Evolutionary conservation across 768 basidiomycete genomes (phyloP).

Genomic region (Lactifluus echinatus): DNA sequence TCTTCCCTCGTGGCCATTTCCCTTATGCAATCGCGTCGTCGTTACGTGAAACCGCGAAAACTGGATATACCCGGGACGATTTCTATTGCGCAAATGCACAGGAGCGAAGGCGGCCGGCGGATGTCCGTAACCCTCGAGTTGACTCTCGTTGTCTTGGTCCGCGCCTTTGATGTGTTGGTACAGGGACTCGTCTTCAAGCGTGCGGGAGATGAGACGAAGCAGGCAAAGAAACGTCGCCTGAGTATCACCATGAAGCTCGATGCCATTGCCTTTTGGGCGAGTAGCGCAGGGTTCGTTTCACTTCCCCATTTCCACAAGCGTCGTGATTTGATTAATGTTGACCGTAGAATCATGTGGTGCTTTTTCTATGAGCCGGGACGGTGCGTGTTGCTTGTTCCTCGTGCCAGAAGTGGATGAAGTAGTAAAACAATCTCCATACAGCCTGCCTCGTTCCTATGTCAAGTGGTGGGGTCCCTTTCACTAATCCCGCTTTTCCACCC

Average conservation of each 20-base stretch:
- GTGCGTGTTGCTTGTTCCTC: conserved; percentile 28
- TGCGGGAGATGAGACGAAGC: conserved; percentile 24
- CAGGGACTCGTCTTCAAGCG: conserved; percentile 40
- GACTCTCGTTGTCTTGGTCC: conserved; percentile 56
- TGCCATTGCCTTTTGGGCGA: conserved; percentile 66
- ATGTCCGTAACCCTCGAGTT: conserved; percentile 58
- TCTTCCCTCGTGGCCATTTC: conserved; percentile 49
- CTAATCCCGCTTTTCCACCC: neutral
- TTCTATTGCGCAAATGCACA: conserved; percentile 8
- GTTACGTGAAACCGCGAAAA: conserved; percentile 26
- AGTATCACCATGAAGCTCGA: conserved; percentile 45
- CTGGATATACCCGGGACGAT: conserved; percentile 23
- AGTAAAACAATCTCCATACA: conserved; percentile 20
- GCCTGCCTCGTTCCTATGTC: conserved; percentile 57
- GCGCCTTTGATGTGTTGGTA: conserved; percentile 55
- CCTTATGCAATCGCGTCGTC: conserved; percentile 46
- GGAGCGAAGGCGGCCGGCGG: neutral
- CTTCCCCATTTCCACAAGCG: neutral
- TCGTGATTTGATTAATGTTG: neutral
- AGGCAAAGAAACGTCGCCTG: conserved; percentile 27
- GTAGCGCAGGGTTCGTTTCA: conserved; percentile 55
- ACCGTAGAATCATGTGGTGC: conserved; percentile 77
- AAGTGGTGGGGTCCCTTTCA: conserved; percentile 40
- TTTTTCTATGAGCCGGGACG: conserved; percentile 72
- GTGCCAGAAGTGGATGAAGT: neutral